These are phyloP conservation scores for Tuber aestivum DNA, from an alignment of 495 filamentous ascomycete species.

Conservation along the genomic window DNA sequence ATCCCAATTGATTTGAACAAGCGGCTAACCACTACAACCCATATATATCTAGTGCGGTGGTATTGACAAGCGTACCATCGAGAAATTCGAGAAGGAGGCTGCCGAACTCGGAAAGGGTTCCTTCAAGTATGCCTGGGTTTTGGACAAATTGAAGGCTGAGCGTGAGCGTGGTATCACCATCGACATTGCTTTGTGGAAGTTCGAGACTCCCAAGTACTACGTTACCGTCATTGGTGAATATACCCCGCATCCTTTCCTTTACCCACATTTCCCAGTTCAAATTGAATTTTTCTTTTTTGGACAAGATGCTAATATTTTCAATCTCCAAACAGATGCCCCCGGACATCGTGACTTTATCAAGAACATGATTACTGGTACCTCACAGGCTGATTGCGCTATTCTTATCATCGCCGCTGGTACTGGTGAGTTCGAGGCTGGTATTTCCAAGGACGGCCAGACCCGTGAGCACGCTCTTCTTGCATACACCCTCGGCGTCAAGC, in stretches of 20 bases:
- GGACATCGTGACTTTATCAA: conserved; percentile 99
- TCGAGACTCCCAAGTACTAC: conserved; percentile 98
- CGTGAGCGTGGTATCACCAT: conserved; percentile 99
- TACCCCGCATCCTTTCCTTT: conserved; percentile 4
- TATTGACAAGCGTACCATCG: conserved; percentile 99
- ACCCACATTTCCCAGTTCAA: conserved; percentile 20
- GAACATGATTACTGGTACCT: conserved; percentile 99
- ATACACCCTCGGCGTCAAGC: conserved; percentile 99
- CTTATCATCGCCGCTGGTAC: conserved; percentile 99
- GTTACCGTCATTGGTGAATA: conserved; percentile 93
- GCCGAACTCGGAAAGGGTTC: conserved; percentile 99
- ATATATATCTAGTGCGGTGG: conserved; percentile 66
- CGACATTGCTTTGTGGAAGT: conserved; percentile 99
- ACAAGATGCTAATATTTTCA: conserved; percentile 19
- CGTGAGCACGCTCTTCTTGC: conserved; percentile 99
- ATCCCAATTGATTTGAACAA: neutral
- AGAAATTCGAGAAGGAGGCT: conserved; percentile 99
- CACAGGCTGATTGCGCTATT: conserved; percentile 98
- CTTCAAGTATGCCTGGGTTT: conserved; percentile 99
- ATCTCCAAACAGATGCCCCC: conserved; percentile 66
- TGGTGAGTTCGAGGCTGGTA: conserved; percentile 99
- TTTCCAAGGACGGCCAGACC: conserved; percentile 99
- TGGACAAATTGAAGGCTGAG: conserved; percentile 99
- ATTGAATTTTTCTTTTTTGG: conserved; percentile 11
- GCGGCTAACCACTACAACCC: conserved; percentile 1